Evolutionary conservation across 257 asterid species (phyloP), one percentile per base, ranked within the genome.

Genomic region (Lantana camara): DNA sequence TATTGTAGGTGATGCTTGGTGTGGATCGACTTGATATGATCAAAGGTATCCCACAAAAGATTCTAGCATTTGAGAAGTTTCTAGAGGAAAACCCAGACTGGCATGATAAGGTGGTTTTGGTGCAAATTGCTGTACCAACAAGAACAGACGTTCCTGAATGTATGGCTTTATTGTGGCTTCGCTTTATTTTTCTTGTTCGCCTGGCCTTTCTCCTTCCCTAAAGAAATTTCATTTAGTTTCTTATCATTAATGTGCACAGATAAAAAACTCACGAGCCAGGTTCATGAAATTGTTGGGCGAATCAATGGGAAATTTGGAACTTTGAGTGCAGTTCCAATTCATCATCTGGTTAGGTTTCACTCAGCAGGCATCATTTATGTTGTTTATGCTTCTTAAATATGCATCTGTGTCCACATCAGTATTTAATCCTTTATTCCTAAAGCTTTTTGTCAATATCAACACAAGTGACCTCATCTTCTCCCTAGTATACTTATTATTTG

Each of bases 11-110:
- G 46, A 87, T 87, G 90, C 78, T 87, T 67, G 95, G 95, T 42
- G 95, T 87, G 51, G 95, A 87, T 75, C 86, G 95, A 68, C 95
- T 87, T 60, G 95, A 87, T 76, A 87, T 84, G 95, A 87, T 87
- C 63, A 87, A 87, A 73, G 95, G 95, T 71, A 87, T 87, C 60
- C 95, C 95, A 3, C 95, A 84, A 48, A 87, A 87, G 85, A 79
- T 87, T 64, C 75, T 87, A 49, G 95, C 95, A 50, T 87, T 87
- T 81, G 95, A 87, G 73, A 84, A 87, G 63, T 87, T 87, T 83
- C 81, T 87, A 24, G 95, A 87, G 73, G 95, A 87, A 74, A 87
- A 84, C 60, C 64, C 77, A 4, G 19, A 68, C 54, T 87, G 95
- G 95, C 88, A 77, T 44, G 95, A 87, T 54, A 87, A 79, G 79